A percentile compares a stretch with the other conserved stretches of the same genome.
These are phyloP conservation scores for Chytriomyces sp. DNA, from an alignment of 192 early-diverging fungal species.

Conservation along the genomic window DNA sequence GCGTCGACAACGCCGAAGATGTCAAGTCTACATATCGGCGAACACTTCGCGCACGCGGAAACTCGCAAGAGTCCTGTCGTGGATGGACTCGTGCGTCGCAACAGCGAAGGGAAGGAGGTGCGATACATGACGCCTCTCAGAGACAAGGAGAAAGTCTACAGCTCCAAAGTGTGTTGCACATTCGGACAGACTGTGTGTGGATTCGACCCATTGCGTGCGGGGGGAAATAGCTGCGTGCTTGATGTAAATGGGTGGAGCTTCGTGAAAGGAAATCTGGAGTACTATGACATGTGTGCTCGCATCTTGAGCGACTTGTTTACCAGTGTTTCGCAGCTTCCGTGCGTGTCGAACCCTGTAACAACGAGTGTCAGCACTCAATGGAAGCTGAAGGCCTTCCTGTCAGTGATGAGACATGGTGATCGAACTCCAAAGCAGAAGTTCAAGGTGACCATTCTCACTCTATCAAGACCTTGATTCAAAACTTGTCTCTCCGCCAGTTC, in stretches of 20 bases:
- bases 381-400: conserved; percentile 90
- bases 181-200: conserved; percentile 97
- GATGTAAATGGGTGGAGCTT: conserved; percentile 99
- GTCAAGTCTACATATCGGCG: conserved; percentile 94
- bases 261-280: conserved; percentile 93
- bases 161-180: conserved; percentile 67
- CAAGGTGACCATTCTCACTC: conserved; percentile 63
- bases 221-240: conserved; percentile 85
- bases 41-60: conserved; percentile 90
- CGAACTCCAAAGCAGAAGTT: conserved; percentile 97
- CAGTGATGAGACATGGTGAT: conserved; percentile 92
- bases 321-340: conserved; percentile 52
- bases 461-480: conserved; percentile 2
- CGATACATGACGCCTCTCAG: conserved; percentile 87
- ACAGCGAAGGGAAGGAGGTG: conserved; percentile 96
- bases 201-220: conserved; percentile 86
- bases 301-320: conserved; percentile 80
- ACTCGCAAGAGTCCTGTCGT: conserved; percentile 96
- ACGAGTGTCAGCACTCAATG: conserved; percentile 78
- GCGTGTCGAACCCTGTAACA: conserved; percentile 17
- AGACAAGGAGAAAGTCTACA: conserved; percentile 75
- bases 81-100: conserved; percentile 91
- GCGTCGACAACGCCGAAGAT: conserved; percentile 93
- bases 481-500: conserved; percentile 60
- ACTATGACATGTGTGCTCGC: conserved; percentile 83